phyloP scores from a whole-genome alignment of 352 stramenopile species.

The Halophytophthora batemanensis region DNA sequence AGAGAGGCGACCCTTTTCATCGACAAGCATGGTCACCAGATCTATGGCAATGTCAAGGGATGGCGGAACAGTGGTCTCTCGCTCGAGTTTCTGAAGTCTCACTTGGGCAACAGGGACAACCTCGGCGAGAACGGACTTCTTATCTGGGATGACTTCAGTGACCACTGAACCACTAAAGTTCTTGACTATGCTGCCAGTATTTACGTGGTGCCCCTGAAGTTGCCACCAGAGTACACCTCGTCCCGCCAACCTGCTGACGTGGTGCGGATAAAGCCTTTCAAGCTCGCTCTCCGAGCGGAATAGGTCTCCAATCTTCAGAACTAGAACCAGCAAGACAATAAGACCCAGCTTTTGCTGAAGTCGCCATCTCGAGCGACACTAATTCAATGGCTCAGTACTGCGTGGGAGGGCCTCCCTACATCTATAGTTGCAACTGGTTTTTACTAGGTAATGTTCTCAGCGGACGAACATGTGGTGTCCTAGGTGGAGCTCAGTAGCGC shows the following conservation, averaged over 20 bases:
- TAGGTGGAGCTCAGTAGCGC: background rate
- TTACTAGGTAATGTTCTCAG: background rate
- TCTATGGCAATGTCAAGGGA: constrained; percentile 18
- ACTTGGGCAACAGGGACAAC: constrained; percentile 8
- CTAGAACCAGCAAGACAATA: background rate
- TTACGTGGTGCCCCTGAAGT: constrained; percentile 1
- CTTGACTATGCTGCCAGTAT: background rate
- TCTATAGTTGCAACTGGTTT: background rate
- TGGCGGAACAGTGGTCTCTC: constrained; percentile 14
- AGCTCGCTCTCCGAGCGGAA: background rate
- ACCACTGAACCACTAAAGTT: constrained; percentile 10
- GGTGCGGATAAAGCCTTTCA: constrained; percentile 5
- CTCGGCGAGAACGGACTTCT: constrained; percentile 6
- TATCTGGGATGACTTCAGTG: constrained; percentile 20
- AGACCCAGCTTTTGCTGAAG: background rate
- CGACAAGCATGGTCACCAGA: constrained; percentile 4
- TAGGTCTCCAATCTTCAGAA: background rate
- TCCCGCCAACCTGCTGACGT: constrained; percentile 8
- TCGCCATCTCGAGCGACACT: background rate
- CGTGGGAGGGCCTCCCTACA: background rate
- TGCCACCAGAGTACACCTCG: constrained; percentile 3
- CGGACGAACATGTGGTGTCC: background rate
- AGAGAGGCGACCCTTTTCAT: constrained; percentile 12
- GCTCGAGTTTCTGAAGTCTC: constrained; percentile 11
- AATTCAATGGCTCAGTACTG: background rate